These are phyloP conservation scores for Knoxia roxburghii DNA, from an alignment of 257 asterid species.

Conservation along the genomic window DNA sequence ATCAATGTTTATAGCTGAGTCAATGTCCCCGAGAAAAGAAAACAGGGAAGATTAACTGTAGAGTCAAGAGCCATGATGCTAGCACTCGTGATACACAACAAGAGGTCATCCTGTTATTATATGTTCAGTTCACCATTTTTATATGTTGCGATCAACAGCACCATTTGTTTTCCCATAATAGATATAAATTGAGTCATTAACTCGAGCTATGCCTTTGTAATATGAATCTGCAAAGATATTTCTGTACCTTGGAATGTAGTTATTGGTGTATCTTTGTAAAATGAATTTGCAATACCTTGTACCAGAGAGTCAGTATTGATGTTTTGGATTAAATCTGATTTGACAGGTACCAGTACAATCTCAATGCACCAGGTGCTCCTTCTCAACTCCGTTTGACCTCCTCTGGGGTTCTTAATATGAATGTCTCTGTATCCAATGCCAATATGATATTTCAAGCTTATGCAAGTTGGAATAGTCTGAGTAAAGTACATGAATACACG, in stretches of 20 bases:
- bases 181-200: background rate
- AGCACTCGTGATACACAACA: background rate
- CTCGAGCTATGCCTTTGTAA: background rate
- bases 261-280: background rate
- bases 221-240: background rate
- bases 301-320: background rate
- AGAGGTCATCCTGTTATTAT: background rate
- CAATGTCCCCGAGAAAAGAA: background rate
- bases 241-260: background rate
- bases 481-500: slow-evolving; percentile 45
- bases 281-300: too few species aligned
- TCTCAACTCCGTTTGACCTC: slow-evolving; percentile 78
- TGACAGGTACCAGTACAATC: slow-evolving; percentile 65
- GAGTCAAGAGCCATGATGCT: background rate
- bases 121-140: background rate
- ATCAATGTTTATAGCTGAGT: background rate
- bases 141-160: background rate
- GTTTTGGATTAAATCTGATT: background rate
- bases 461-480: slow-evolving; percentile 90
- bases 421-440: slow-evolving; percentile 79
- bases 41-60: background rate
- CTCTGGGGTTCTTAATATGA: slow-evolving; percentile 67
- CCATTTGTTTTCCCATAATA: background rate
- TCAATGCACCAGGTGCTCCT: slow-evolving; percentile 73
- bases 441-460: slow-evolving; percentile 92